Evolutionary conservation across 345 rosid genomes (phyloP).

Genomic region (Carallia brachiata): DNA sequence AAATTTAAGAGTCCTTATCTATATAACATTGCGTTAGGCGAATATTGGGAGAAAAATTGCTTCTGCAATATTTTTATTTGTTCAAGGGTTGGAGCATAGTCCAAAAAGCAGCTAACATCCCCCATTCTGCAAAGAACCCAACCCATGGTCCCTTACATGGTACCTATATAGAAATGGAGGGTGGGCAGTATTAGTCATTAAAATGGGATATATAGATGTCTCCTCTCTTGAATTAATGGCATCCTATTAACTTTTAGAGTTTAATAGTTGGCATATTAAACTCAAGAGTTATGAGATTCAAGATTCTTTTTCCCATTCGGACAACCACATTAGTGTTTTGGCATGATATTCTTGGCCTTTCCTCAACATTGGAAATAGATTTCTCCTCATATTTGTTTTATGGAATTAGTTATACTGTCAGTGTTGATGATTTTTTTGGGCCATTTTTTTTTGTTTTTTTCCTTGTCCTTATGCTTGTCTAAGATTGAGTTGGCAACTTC

Average conservation of each 20-base stretch:
- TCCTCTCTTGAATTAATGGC: background rate
- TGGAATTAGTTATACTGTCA: background rate
- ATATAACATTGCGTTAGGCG: background rate
- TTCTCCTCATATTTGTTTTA: background rate
- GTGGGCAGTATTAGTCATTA: background rate
- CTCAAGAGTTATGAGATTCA: constrained; percentile 9
- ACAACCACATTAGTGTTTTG: background rate
- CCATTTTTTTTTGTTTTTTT: background rate
- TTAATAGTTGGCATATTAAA: background rate
- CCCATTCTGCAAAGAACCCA: no score
- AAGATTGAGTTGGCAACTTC: background rate
- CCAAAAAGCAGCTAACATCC: background rate
- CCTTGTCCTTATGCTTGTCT: background rate
- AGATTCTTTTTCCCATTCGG: background rate
- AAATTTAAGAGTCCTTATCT: background rate
- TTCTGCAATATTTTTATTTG: background rate
- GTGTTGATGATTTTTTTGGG: background rate
- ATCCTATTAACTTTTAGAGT: background rate
- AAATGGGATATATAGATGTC: no score
- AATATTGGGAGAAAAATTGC: background rate
- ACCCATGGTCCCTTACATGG: background rate
- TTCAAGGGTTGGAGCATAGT: background rate
- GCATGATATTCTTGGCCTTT: background rate
- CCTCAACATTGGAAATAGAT: background rate
- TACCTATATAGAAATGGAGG: background rate